Conservation (phyloP, 2,329 filamentous ascomycete genomes). For the Fusarium chlamydosporum region DNA sequence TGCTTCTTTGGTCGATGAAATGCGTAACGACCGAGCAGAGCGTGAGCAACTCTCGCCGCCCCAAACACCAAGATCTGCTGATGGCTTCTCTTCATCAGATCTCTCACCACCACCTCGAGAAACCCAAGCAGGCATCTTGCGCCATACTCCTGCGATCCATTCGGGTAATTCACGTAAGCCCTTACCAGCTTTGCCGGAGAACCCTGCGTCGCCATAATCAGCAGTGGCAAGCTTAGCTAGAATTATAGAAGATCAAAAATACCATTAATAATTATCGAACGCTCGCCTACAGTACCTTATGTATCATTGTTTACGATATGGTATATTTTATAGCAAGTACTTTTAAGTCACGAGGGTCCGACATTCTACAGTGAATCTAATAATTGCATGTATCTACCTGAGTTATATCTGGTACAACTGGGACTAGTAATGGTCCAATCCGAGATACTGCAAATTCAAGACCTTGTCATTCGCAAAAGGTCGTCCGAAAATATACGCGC, state of each 20-base stretch:
- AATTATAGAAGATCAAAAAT: conserved; percentile 1
- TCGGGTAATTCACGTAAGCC: conserved; percentile 57
- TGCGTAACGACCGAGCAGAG: conserved; percentile 27
- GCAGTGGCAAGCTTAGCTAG: neutral
- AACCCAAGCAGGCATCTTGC: conserved; percentile 25
- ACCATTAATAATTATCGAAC: neutral
- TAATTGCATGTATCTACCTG: conserved; percentile 40
- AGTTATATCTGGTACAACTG: conserved; percentile 36
- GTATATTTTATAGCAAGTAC: neutral
- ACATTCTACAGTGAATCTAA: conserved; percentile 21
- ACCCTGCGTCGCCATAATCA: conserved; percentile 49
- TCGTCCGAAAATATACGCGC: conserved; percentile 30
- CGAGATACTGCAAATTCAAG: conserved; percentile 46
- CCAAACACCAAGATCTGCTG: conserved; percentile 41
- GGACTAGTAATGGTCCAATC: conserved; percentile 41
- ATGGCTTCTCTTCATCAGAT: conserved; percentile 32
- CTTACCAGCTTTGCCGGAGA: conserved; percentile 60
- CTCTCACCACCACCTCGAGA: conserved; percentile 28
- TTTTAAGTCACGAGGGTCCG: neutral
- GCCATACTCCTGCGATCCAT: conserved; percentile 41
- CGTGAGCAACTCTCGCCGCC: conserved; percentile 51
- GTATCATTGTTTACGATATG: neutral
- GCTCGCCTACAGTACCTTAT: too few relatives aligned
- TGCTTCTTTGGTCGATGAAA: conserved; percentile 23
- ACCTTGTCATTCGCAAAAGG: conserved; percentile 38